Evolutionary conservation across 805 yeast species (phyloP).

Genomic region (Pichia cephalocereana): DNA sequence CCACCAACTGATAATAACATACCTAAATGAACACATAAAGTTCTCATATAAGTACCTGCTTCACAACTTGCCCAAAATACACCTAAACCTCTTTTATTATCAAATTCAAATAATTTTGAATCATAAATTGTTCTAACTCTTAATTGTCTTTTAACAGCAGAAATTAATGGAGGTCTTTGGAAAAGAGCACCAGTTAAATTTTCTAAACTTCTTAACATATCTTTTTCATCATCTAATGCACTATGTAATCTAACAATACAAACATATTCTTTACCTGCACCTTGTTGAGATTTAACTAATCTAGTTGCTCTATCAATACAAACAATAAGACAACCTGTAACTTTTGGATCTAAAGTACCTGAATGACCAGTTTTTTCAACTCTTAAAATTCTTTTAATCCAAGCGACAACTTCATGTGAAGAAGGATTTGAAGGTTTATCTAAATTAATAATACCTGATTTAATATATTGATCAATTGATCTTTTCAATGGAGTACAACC

Average conservation of each 20-base stretch:
- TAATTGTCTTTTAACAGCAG: constrained; percentile 98
- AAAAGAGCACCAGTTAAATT: constrained; percentile 96
- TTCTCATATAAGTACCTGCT: constrained; percentile 99
- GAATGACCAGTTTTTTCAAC: constrained; percentile 98
- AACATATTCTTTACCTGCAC: constrained; percentile 99
- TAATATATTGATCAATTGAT: constrained; percentile 80
- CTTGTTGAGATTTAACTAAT: constrained; percentile 96
- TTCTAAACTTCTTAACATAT: constrained; percentile 74
- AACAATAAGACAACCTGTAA: constrained; percentile 96
- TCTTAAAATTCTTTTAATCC: constrained; percentile 94
- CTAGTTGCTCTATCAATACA: constrained; percentile 98
- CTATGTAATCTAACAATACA: constrained; percentile 96
- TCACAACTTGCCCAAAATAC: constrained; percentile 99
- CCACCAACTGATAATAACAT: constrained; percentile 98
- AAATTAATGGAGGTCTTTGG: constrained; percentile 98
- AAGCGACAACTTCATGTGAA: constrained; percentile 98
- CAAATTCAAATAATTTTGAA: constrained; percentile 91
- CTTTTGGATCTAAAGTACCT: constrained; percentile 95
- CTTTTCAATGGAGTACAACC: constrained; percentile 94
- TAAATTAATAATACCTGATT: constrained; percentile 93
- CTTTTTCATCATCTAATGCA: constrained; percentile 83
- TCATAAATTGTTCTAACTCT: constrained; percentile 98
- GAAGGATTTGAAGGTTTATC: constrained; percentile 99
- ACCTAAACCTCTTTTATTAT: constrained; percentile 91
- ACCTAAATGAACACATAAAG: constrained; percentile 97